A percentile compares a stretch with the other conserved stretches of the same genome.
Evolutionary conservation across 116 monocot genomes (phyloP).

Genomic region (Cymodocea nodosa): DNA sequence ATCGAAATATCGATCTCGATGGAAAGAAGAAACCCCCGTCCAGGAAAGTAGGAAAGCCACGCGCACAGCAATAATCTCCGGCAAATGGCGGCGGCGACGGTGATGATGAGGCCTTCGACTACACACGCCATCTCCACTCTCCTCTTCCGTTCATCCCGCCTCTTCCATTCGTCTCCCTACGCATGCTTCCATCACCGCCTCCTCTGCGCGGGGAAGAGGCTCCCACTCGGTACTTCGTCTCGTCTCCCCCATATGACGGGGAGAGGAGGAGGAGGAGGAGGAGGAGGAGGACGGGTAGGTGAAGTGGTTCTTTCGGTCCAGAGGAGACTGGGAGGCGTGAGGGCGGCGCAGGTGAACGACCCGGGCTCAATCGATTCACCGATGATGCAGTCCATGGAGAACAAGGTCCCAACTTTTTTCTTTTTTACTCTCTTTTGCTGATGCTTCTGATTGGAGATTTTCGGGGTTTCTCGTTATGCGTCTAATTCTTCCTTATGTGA

Average conservation of each 20-base stretch:
- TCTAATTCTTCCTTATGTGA: too few relatives aligned
- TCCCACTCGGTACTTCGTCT: neutral
- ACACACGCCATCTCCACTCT: neutral
- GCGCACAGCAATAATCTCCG: too few relatives aligned
- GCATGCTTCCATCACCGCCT: neutral
- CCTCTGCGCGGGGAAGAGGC: neutral
- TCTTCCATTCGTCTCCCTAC: neutral
- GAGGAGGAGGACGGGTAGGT: too few relatives aligned
- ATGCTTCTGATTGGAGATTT: too few relatives aligned
- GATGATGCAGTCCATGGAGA: slow-evolving; percentile 65
- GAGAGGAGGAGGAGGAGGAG: too few relatives aligned
- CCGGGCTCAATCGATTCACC: slow-evolving; percentile 58
- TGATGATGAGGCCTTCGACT: neutral
- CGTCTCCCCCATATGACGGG: neutral
- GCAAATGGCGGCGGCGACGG: neutral
- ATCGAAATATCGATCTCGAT: too few relatives aligned
- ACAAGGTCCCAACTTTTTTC: slow-evolving; percentile 30
- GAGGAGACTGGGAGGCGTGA: slow-evolving; percentile 22
- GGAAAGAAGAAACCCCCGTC: too few relatives aligned
- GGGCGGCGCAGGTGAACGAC: slow-evolving; percentile 51
- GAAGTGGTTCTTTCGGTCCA: neutral
- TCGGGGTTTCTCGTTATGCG: too few relatives aligned
- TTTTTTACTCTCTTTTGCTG: neutral
- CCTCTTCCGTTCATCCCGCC: neutral
- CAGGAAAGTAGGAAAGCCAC: too few relatives aligned